Base-by-base conservation (phyloP, 805 yeast genomes). In the Lipomyces orientalis region DNA sequence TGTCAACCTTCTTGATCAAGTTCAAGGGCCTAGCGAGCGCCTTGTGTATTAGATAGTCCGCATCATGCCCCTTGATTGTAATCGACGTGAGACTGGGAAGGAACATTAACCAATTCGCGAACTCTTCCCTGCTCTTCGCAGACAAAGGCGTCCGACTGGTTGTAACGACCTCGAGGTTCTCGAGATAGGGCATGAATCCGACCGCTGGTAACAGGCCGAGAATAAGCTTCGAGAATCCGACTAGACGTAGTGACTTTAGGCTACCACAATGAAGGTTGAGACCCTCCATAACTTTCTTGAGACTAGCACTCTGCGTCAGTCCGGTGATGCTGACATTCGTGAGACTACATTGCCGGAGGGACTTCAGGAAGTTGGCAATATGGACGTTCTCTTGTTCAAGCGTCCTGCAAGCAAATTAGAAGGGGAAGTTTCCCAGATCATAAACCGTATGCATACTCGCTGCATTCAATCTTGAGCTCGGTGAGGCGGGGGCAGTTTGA, bases 361-460 rank as follows among this genome's bases (percentile, higher is more conserved):
- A 37, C 46, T 58, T 62, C 49, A 62, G 31, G 49, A 62, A 62
- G n/a, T 62, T 62, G 16, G 65, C 65, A n/a, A 62, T 62, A 46
- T 62, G 65, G 10, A 51, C 65, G 43, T 62, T 62, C 34, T 62
- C 65, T 16, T 62, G 43, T 19, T 10, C 33, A 19, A 60, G 51
- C 1, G 43, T 31, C 31, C 64, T 54, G 22, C 12, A n/a, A 34
- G 16, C 19, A 31, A 10, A n/a, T 33, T 35, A 25, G 37, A 4
- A 33, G 12, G 12, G 35, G 59, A 56, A 35, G 10, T 14, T 35
- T 16, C 43, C 43, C 43, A 37, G 49, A 56, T 31, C n/a, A 9
- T 14, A 33, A 9, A 25, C 19, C 1, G 4, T 31, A 54, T 12
- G 10, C 64, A 3, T 54, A 54, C 60, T 37, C 58, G 35, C 34